phyloP scores from a whole-genome alignment of 2,329 filamentous ascomycete species.

The Cytospora schulzeri region DNA sequence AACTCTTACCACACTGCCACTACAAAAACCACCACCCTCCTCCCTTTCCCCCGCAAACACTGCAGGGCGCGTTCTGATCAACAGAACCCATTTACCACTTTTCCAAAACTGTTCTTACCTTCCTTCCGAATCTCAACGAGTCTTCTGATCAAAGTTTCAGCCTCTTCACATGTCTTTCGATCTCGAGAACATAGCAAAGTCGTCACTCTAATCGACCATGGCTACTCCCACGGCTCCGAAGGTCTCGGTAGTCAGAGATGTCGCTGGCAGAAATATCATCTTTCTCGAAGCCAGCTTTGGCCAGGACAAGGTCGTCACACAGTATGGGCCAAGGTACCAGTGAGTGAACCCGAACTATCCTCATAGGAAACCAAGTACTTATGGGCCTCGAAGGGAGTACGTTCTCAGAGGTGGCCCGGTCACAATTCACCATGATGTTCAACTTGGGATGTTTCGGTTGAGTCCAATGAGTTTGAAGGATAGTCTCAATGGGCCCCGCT shows the following conservation, averaged over 20 bases:
- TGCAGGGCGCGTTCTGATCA: background rate
- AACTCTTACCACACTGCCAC: background rate
- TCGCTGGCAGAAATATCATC: background rate
- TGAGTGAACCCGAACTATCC: background rate
- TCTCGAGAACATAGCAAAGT: background rate
- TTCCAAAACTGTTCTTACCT: background rate
- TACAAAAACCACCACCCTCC: background rate
- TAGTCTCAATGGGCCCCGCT: background rate
- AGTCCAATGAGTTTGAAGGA: background rate
- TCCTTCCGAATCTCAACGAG: background rate
- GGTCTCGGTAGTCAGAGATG: constrained; percentile 8
- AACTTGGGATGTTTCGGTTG: constrained; percentile 4
- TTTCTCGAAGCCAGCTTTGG: constrained; percentile 5
- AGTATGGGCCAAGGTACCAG: constrained; percentile 10
- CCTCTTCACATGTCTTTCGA: background rate
- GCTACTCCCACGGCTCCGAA: background rate
- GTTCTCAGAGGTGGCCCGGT: constrained; percentile 9
- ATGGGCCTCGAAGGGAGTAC: background rate
- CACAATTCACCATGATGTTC: background rate
- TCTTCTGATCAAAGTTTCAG: background rate
- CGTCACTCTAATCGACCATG: background rate
- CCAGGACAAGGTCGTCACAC: background rate
- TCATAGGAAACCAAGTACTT: background rate
- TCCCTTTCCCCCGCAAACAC: background rate
- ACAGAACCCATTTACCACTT: background rate